Base-by-base conservation (phyloP, 75 land plant species). In the Cunninghamia lanceolata region DNA sequence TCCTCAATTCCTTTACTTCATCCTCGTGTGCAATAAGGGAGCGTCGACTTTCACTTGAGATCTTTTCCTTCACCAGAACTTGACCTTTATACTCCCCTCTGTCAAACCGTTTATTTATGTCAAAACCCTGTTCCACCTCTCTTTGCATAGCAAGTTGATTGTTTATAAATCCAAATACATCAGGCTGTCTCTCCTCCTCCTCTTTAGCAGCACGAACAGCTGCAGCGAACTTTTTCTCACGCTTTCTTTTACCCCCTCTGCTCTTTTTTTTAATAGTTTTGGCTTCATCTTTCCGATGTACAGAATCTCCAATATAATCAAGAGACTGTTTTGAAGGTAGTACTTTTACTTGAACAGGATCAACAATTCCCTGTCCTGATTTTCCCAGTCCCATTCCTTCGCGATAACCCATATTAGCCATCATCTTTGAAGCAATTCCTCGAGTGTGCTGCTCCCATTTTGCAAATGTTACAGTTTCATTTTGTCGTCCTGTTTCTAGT, bases 361-460 rank as follows among this genome's bases (percentile, higher is more conserved):
- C 75, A 11, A 95, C 83, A 38, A 94, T 93, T 39, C 99, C 99
- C 85, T 98, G 99, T 3, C 96, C 99, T 45, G 92, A 85, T 63
- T 77, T 92, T 47, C 99, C 99, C 35, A 98, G 85, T 19, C 99
- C 99, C 96, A 92, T 96, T 39, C 99, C 99, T 91, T 98, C 94
- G 30, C 92, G 89, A 84, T 94, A 98, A 47, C 99, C 99, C 99
- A 98, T 98, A 85, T 87, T 93, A 25, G 95, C 95, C 99, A 98
- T 98, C 97, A 98, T 96, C 83, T 95, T 96, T 28, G 99, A 98
- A 74, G 99, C 99, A 79, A 96, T 93, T 38, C 99, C 99, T 15
- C 99, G 86, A 32, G 99, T 98, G 90, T 98, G 99, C 87, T 92
- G 92, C 87, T 98, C 99, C 99, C 99, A 98, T 82, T 90, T 89